Evolutionary conservation across 225 moss, liverwort and hornwort species (phyloP), one percentile per base, ranked within the genome.

Genomic region (Marchantia paleacea): DNA sequence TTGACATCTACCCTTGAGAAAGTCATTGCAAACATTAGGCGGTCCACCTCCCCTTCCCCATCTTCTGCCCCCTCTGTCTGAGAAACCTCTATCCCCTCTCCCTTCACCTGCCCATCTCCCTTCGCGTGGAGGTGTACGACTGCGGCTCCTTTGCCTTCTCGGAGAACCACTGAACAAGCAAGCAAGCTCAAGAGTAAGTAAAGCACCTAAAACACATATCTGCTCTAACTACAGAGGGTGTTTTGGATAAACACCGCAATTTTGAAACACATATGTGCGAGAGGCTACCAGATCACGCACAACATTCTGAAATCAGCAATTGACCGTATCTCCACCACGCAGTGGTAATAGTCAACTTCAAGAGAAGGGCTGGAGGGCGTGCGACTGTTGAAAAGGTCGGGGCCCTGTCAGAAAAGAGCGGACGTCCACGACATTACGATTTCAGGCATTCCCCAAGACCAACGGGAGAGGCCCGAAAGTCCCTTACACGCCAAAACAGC

Each of bases 71-170:
- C 84, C 85, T 69, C 84, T 65, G 7, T 78, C 80, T 48, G 62
- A 19, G 15, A 55, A 61, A 58, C 89, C 83, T 2, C 90, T 82
- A n/a, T 90, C 92, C 58, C 83, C 88, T 78, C 91, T 85, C 84
- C 89, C 92, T 55, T 92, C 94, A 83, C 86, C 87, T 73, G 84
- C 88, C 88, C 94, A 86, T 69, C 84, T 90, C 76, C 89, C 85
- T 28, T 94, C 92, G 19, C 86, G 81, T 54, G 85, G 87, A 55
- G 94, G 92, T 80, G 92, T 89, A 79, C 85, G 86, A 82, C 92
- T 94, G 81, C 84, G 86, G 82, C 94, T 92, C 78, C 85, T 88
- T 66, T 89, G 88, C 76, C 86, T 88, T 80, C 94, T 85, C 77
- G 92, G 91, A 53, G 94, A 92, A 70, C 84, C 82, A 81, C 91